Evolutionary conservation across 306 rosid genomes (phyloP), one percentile per base, ranked within the genome.

Genomic region (Vigna trinervia): DNA sequence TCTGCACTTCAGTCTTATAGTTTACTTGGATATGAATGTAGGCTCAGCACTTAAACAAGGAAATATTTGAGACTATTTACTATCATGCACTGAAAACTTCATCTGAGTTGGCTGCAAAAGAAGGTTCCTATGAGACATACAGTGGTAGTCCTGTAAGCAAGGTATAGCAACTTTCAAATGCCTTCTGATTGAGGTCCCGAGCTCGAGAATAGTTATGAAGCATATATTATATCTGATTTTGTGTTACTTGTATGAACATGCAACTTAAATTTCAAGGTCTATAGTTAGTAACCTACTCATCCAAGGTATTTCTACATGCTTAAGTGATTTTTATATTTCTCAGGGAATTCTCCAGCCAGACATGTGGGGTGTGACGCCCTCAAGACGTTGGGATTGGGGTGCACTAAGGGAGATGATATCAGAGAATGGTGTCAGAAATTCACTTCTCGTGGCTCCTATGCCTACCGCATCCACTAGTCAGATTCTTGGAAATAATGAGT

Each of bases 391-490:
- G 94, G 96, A 89, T 57, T 92, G 97, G 97, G 78, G 57, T 79
- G 84, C 78, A 45, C 82, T 90, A 23, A 73, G 89, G 72, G 88
- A 70, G 30, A 83, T 73, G 82, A 84, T 90, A 60, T 74, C 87
- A 2, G 59, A 71, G 71, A 77, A 88, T 73, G 97, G 97, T 48
- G 86, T 84, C 39, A 86, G 96, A 77, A 90, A 93, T 83, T 93
- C 97, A 54, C 96, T 92, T 82, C 94, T 90, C 61, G 87, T 92
- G 6, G 89, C 97, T 20, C 96, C 97, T 56, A 92, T 92, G 97
- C 97, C 97, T 10, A 92, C 97, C 58, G 97, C 97, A 38, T 90
- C 97, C n/a, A 92, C 97, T 46, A 92, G 96, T 79, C 97, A 92
- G 81, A 92, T 92, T 82, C 96, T 90, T 85, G 97, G 96, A 64